Base-by-base conservation (phyloP, 2,329 filamentous ascomycete species). In the Pseudogymnoascus sp. region DNA sequence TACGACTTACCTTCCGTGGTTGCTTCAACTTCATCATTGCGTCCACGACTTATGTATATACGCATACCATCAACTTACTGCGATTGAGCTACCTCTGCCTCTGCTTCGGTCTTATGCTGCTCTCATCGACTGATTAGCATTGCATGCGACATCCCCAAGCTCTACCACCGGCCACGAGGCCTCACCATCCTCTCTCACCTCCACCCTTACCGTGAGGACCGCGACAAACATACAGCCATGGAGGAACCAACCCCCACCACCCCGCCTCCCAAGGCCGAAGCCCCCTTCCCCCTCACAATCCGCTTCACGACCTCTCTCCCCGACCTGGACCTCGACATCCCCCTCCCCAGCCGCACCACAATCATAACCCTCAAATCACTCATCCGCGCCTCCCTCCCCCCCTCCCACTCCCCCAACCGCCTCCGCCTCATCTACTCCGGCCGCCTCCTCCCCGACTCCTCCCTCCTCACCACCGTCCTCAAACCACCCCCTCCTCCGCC, bases 381-480 rank as follows among this genome's bases (percentile, higher is more conserved):
- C 62, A 90, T 98, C 73, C 92, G 95, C 69, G 76, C 81, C 7
- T 83, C 89, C 54, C 84, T 97, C 21, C 81, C 87, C 5, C 72
- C 79, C 36, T 78, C 83, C 36, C 81, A 87, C 67, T 83, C 86
- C 13, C 80, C 83, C 45, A 86, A 85, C 67, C 89, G 92, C 37
- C 84, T 98, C 34, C 91, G 93, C 65, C 86, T 99, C 68, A 97
- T 98, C 74, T 87, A 96, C 75, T 85, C 90, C 61, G 95, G 95
- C 67, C 92, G 90, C 73, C 89, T 96, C 65, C 86, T 98, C 61
- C 83, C 88, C 68, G 93, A 97, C 75, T 78, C 80, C 37, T 82
- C 85, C 8, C 83, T 90, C 5, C 81, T 99, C 25, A 81, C 84
- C 65, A 77, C 82, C 37, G 89, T 88, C 1, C 80, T 98, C 57